A percentile compares a stretch with the other conserved stretches of the same genome.
phyloP scores from a whole-genome alignment of 768 basidiomycete species.

The Termitomyces heimii region DNA sequence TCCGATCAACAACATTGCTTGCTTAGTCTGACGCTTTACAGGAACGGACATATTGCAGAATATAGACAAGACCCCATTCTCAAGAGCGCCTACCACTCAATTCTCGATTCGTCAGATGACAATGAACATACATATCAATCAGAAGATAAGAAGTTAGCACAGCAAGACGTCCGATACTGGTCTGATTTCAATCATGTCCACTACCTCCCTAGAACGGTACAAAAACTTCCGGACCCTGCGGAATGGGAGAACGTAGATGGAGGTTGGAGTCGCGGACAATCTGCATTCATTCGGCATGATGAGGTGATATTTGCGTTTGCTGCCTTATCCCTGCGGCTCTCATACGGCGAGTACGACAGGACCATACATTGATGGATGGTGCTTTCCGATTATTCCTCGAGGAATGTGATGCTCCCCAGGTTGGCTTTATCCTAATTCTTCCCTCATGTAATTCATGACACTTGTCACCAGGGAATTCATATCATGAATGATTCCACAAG shows the following conservation, averaged over 20 bases:
- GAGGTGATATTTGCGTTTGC: conserved; percentile 30
- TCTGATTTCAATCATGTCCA: conserved; percentile 63
- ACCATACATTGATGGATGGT: conserved; percentile 62
- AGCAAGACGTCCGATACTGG: conserved; percentile 48
- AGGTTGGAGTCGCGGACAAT: conserved; percentile 51
- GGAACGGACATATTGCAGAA: conserved; percentile 44
- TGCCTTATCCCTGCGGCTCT: background rate
- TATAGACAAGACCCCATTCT: conserved; percentile 48
- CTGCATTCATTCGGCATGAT: conserved; percentile 47
- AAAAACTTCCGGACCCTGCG: conserved; percentile 52
- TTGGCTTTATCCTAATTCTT: conserved; percentile 17
- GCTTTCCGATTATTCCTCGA: conserved; percentile 64
- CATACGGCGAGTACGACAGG: conserved; percentile 28
- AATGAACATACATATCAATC: background rate
- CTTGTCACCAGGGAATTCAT: conserved; percentile 54
- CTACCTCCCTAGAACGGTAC: conserved; percentile 60
- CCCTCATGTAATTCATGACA: background rate
- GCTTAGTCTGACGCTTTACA: background rate
- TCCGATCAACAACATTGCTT: background rate
- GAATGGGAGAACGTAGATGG: conserved; percentile 49
- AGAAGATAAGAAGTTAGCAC: conserved; percentile 5
- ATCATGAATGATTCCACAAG: conserved; percentile 52
- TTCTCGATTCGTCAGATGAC: conserved; percentile 23
- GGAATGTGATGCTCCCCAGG: conserved; percentile 73
- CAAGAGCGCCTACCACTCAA: conserved; percentile 49